These are phyloP conservation scores for Bombardia bombarda DNA, from an alignment of 495 filamentous ascomycete species.

Conservation along the genomic window DNA sequence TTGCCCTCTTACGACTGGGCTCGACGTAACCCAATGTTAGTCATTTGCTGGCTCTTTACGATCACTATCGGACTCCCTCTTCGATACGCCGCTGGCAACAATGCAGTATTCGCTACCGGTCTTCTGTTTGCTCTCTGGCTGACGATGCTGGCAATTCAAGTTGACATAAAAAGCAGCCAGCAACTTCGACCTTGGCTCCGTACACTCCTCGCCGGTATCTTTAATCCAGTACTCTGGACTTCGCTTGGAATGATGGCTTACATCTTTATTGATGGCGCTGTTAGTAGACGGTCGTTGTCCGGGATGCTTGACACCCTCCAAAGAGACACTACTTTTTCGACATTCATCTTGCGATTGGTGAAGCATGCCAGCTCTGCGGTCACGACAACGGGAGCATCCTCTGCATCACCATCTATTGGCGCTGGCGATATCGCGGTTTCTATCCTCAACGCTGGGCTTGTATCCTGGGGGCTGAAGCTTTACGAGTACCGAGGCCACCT, in stretches of 20 bases:
- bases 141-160: constrained; percentile 29
- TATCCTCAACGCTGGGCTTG: constrained; percentile 37
- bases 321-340: constrained; percentile 25
- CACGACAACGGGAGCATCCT: too few relatives aligned
- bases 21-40: constrained; percentile 16
- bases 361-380: too few relatives aligned
- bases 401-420: constrained; percentile 13
- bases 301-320: constrained; percentile 25
- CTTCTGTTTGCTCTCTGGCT: constrained; percentile 34
- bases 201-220: constrained; percentile 23
- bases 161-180: constrained; percentile 19
- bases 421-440: constrained; percentile 36
- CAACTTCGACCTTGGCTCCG: constrained; percentile 11
- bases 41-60: constrained; percentile 18
- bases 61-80: constrained; percentile 22
- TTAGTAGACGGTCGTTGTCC: constrained; percentile 14
- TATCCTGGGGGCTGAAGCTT: constrained; percentile 40
- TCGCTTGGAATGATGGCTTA: constrained; percentile 33
- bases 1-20: constrained; percentile 4
- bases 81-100: constrained; percentile 12
- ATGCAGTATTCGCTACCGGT: constrained; percentile 25
- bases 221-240: constrained; percentile 36
- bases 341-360: constrained; percentile 21
- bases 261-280: constrained; percentile 24
- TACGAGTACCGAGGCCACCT: constrained; percentile 37